phyloP scores from a whole-genome alignment of 306 rosid species.

The Macrotyloma uniflorum region DNA sequence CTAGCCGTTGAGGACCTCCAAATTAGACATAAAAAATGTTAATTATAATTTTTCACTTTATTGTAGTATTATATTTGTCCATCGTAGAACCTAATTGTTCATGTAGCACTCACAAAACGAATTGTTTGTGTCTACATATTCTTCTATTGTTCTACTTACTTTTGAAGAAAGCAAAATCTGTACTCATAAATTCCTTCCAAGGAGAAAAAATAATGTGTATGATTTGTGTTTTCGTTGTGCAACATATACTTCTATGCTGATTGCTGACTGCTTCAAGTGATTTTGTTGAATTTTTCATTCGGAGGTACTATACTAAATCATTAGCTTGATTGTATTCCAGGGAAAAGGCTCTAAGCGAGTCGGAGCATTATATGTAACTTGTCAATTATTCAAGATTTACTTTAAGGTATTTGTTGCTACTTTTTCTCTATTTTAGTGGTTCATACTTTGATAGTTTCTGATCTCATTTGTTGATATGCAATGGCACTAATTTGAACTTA shows the following conservation, averaged over 20 bases:
- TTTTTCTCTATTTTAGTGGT: conserved; percentile 11
- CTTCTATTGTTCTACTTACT: neutral
- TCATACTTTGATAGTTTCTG: neutral
- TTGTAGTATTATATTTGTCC: neutral
- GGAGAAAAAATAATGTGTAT: neutral
- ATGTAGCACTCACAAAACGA: neutral
- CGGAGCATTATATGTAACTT: conserved; percentile 91
- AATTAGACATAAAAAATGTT: neutral
- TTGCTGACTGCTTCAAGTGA: neutral
- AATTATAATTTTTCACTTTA: neutral
- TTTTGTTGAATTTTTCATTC: conserved; percentile 18
- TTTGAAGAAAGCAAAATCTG: neutral
- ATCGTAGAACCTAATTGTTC: neutral
- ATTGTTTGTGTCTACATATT: neutral
- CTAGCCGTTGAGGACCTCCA: neutral
- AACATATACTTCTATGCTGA: conserved; percentile 32
- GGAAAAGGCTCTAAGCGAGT: conserved; percentile 98
- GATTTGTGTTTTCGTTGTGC: neutral
- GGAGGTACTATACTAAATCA: conserved; percentile 22
- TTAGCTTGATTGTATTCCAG: conserved; percentile 47
- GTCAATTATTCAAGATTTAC: conserved; percentile 93
- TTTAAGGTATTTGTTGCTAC: conserved; percentile 66
- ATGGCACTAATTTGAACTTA: conserved; percentile 19
- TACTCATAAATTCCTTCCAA: neutral
- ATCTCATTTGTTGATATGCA: conserved; percentile 20